Base-by-base conservation (phyloP, 139 green algal genomes). In the Trebouxia sp. region DNA sequence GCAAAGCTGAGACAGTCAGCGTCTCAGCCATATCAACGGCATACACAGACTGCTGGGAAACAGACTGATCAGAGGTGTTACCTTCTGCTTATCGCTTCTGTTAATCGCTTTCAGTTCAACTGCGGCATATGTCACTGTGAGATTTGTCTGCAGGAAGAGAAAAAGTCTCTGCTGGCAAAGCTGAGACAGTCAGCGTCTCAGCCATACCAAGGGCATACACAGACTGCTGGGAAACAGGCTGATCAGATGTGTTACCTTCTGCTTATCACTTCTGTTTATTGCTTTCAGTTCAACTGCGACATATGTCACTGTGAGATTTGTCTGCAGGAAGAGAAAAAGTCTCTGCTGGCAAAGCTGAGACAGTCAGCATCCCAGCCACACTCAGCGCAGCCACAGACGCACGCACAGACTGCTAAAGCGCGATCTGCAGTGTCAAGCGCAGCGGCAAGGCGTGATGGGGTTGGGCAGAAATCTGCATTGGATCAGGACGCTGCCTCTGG, bases 281-380 rank as follows among this genome's bases (percentile, higher is more conserved):
- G n/a, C n/a, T n/a, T n/a, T n/a, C n/a, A n/a, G n/a, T n/a, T n/a
- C n/a, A n/a, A n/a, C 37, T 55, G 30, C 41, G 12, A 56, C 22
- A 30, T 42, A 53, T 41, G 8, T 55, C 6, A 22, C 37, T 39
- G 22, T 32, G 41, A 37, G 15, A 1, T 45, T 6, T 58, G 30
- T 47, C 12, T 51, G 45, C 78, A 83, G 79, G 79, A 76, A 15
- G 79, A 83, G 79, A 83, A 78, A 45, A 1, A 24, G 3, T 32
- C 47, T 8, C 65, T 83, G 65, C 79, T 66, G 11, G 65, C 39
- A 5, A 78, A 72, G 66, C 79, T 83, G 45, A 53, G 79, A 26
- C 30, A 45, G 11, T 65, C 79, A n/a, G 65, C 53, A 45, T 58
- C 75, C 10, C 7, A 14, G n/a, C 24, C 17, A n/a, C n/a, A n/a